phyloP scores from a whole-genome alignment of 1,139 yeast species.

The Blastobotrys ciferrii region DNA sequence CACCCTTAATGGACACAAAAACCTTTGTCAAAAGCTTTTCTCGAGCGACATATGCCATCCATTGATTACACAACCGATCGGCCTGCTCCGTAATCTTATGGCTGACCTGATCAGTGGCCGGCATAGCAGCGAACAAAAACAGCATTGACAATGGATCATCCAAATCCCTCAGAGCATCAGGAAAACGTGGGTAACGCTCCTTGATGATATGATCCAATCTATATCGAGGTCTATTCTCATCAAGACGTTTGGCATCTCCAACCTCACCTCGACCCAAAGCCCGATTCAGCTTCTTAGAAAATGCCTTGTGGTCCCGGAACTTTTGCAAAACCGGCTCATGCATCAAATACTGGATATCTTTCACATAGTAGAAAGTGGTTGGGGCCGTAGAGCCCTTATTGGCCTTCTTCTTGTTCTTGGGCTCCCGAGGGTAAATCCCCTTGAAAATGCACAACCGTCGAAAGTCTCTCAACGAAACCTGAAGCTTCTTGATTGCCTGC shows the following conservation, averaged over 20 bases:
- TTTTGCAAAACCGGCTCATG: conserved; percentile 93
- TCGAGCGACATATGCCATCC: conserved; percentile 91
- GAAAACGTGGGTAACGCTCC: conserved; percentile 92
- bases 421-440: conserved; percentile 90
- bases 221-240: conserved; percentile 76
- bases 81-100: conserved; percentile 84
- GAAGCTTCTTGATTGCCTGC: conserved; percentile 89
- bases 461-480: conserved; percentile 95
- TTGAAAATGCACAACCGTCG: conserved; percentile 96
- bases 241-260: conserved; percentile 81
- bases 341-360: conserved; percentile 89
- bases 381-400: conserved; percentile 97
- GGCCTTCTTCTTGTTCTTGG: conserved; percentile 93
- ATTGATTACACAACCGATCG: conserved; percentile 80
- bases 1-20: conserved; percentile 95
- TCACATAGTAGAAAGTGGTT: conserved; percentile 87
- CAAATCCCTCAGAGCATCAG: conserved; percentile 87
- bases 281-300: conserved; percentile 83
- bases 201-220: conserved; percentile 87
- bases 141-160: conserved; percentile 96
- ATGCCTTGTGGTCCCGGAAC: conserved; percentile 93
- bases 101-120: conserved; percentile 83
- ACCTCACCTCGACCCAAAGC: conserved; percentile 94
- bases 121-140: conserved; percentile 90
- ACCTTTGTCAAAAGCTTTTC: conserved; percentile 82